Base-by-base conservation (phyloP, 805 yeast species). In the Barnettozyma sucrosica region DNA sequence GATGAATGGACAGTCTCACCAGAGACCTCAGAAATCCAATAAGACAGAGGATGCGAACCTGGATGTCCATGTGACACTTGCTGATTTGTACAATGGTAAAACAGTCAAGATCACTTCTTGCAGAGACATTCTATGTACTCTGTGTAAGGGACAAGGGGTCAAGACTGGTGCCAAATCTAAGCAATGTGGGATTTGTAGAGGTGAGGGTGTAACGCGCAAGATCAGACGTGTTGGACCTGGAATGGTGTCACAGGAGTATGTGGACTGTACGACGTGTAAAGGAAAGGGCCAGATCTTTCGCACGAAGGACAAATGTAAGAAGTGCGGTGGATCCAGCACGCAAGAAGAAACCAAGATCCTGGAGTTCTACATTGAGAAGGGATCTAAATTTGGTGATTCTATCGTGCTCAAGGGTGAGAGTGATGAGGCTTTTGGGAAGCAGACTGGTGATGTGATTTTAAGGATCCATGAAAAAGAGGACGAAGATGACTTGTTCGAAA, bases 11-110 rank as follows among this genome's bases (percentile, higher is more conserved):
- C 39, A 40, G 14, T 23, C 45, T 9, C 42, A 28, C 33, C 45
- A n/a, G 18, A 38, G 46, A n/a, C 49, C 44, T 4, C 41, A 51
- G 16, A 39, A 40, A 14, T 36, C 63, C 28, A 63, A 63, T 5
- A 66, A 73, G 47, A 84, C 95, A 0, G 81, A 72, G 5, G 89
- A 87, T 62, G 93, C 89, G 0, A 66, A 68, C n/a, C 62, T 89
- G 42, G 76, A 79, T 23, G 74, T 88, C 11, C 77, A 75, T 5
- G 77, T 90, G 11, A 71, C 85, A 0, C 65, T 89, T 51, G 86
- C 81, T 47, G 96, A 89, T 49, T 65, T 87, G 38, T 89, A 79
- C 70, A 80, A 79, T 53, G 97, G 98, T 4, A 87, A 87, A 62
- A 78, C 82, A 8, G 74, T 89, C 52, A 86, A 86, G 60, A 77